phyloP scores from a whole-genome alignment of 306 rosid species.

The Rosa persica region DNA sequence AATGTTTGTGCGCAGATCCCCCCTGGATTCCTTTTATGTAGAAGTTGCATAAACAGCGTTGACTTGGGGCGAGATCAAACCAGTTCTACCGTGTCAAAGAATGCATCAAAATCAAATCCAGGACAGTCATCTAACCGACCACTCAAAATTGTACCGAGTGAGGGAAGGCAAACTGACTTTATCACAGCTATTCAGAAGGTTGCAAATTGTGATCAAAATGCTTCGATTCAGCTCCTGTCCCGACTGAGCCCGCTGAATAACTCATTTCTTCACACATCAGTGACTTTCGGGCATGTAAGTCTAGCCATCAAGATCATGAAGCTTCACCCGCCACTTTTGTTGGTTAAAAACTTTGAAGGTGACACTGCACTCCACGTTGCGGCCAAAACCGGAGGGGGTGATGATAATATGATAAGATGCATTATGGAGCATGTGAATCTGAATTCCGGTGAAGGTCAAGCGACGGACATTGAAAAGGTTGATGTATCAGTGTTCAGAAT shows the following conservation, averaged over 20 bases:
- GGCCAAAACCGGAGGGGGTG: background rate
- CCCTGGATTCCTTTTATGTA: background rate
- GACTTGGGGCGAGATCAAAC: background rate
- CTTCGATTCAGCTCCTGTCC: background rate
- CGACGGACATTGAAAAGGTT: background rate
- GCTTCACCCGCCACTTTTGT: slow-evolving; percentile 4
- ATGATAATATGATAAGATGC: background rate
- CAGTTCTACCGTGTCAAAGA: background rate
- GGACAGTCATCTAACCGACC: background rate
- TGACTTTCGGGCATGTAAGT: background rate
- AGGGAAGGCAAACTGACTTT: background rate
- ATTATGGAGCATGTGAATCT: background rate
- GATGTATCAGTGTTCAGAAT: background rate
- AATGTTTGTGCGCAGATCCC: background rate
- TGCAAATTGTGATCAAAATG: background rate
- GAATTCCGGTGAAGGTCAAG: background rate
- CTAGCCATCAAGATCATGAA: background rate
- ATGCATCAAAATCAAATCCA: background rate
- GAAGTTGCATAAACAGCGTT: background rate
- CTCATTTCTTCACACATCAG: slow-evolving; percentile 34
- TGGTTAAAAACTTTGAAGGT: background rate
- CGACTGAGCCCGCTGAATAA: slow-evolving; percentile 10
- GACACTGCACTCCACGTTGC: slow-evolving; percentile 36
- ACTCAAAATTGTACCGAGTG: background rate
- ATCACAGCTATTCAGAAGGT: background rate